A percentile compares a stretch with the other conserved stretches of the same genome.
phyloP scores from a whole-genome alignment of 345 rosid genomes.

The Garcia nutans region DNA sequence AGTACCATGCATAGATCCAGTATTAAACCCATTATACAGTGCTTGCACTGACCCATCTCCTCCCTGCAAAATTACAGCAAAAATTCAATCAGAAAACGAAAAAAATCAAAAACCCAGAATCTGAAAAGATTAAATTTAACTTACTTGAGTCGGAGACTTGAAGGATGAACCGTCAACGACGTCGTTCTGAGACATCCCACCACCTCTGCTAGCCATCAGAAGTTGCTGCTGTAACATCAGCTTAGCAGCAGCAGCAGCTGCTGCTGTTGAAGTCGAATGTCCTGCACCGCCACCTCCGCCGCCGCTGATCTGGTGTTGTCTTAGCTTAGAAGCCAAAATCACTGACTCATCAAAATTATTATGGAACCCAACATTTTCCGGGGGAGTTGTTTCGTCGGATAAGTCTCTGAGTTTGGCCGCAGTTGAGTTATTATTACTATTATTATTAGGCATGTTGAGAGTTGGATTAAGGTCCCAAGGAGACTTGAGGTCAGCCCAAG shows the following conservation, averaged over 20 bases:
- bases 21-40: slow-evolving; percentile 55
- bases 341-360: slow-evolving; percentile 39
- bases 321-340: slow-evolving; percentile 36
- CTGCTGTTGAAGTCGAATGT: background rate
- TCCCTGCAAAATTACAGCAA: slow-evolving; percentile 24
- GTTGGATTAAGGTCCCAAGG: slow-evolving; percentile 35
- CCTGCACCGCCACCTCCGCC: slow-evolving; percentile 15
- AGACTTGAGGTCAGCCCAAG: slow-evolving; percentile 49
- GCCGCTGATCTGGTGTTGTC: slow-evolving; percentile 56
- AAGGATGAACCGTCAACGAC: slow-evolving; percentile 41
- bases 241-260: slow-evolving; percentile 32
- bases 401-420: slow-evolving; percentile 31
- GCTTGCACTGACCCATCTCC: slow-evolving; percentile 46
- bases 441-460: slow-evolving; percentile 17
- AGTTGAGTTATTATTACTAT: background rate
- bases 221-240: slow-evolving; percentile 55
- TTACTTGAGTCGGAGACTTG: slow-evolving; percentile 45
- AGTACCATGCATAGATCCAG: slow-evolving; percentile 52
- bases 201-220: slow-evolving; percentile 47
- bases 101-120: background rate
- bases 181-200: slow-evolving; percentile 34
- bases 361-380: slow-evolving; percentile 33
- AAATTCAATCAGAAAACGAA: background rate
- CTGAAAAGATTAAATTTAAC: background rate
- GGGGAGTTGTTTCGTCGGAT: slow-evolving; percentile 34